Percentiles rank a stretch among this genome's conserved stretches.
Conservation (phyloP, 768 basidiomycete species). For the Kwoniella mangroviensis region DNA sequence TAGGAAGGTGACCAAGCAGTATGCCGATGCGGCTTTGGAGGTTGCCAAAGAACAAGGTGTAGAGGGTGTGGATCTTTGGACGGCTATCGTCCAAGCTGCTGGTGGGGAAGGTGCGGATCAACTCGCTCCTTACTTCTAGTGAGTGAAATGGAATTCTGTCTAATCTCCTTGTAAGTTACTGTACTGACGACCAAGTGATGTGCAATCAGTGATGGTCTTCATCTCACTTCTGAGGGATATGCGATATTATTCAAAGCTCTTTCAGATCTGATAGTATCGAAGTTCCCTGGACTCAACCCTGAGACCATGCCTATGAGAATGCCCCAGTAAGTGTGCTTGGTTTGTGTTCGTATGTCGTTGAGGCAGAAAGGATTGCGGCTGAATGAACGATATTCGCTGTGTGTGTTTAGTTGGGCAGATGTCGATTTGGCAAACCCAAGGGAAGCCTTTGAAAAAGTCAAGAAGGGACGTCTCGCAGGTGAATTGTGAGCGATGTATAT, state of each 20-base stretch:
- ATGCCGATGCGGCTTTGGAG: constrained; percentile 72
- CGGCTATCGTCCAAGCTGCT: constrained; percentile 72
- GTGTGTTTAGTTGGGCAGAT: constrained; percentile 30
- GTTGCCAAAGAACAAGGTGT: constrained; percentile 67
- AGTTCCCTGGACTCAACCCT: constrained; percentile 72
- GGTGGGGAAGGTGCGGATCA: constrained; percentile 66
- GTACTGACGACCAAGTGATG: constrained; percentile 46
- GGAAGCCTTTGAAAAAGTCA: constrained; percentile 26
- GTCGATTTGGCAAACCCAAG: constrained; percentile 27
- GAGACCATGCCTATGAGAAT: constrained; percentile 68
- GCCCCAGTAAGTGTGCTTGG: constrained; percentile 64
- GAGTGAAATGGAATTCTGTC: constrained; percentile 8
- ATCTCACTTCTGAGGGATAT: constrained; percentile 77
- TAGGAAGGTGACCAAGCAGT: constrained; percentile 68
- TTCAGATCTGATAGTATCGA: constrained; percentile 64
- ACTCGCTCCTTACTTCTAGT: constrained; percentile 55
- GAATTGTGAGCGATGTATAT: constrained; percentile 20
- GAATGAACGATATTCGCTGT: neutral
- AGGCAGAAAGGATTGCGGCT: neutral
- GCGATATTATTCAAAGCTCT: constrained; percentile 71
- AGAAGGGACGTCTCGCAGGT: constrained; percentile 20
- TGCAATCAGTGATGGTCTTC: constrained; percentile 70
- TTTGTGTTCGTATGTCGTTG: neutral
- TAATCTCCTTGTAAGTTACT: too few relatives aligned
- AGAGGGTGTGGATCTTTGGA: constrained; percentile 76